Base-by-base conservation (phyloP, 257 asterid genomes). In the Solanum habrochaites region DNA sequence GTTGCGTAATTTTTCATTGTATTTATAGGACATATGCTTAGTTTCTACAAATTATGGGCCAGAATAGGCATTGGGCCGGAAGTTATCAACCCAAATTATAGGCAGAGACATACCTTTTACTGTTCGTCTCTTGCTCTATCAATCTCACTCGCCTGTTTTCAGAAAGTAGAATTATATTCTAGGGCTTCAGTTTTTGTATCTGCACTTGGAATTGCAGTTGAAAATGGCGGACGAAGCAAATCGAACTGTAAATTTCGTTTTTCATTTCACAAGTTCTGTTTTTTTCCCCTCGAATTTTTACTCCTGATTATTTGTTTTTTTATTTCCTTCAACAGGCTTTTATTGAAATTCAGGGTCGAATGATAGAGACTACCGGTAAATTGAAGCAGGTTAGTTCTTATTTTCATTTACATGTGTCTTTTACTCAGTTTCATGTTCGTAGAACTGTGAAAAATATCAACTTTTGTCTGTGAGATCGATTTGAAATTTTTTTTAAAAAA, bases 161-260 rank as follows among this genome's bases (percentile, higher is more conserved):
- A 78, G 3, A 29, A 47, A 78, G 83, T 77, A 77, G 31, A 20
- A 40, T 86, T 62, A 64, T 27, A 71, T 56, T 82, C 83, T 73
- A 81, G 88, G 90, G 89, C 82, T 69, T 69, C 77, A 39, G 82
- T 72, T 86, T 69, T 84, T 13, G 81, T 37, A 20, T 73, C 78
- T 2, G 23, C n/a, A 77, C 32, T 56, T 6, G 20, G 32, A 82
- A 70, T 77, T 40, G n/a, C 29, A 27, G 83, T 74, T 73, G 85
- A 62, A 90, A 82, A 96, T 96, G 99, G 98, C 98, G 14, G 99
- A 96, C 82, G 99, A 94, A 90, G 97, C 98, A 25, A 94, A 90
- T 90, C 90, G 95, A 90, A 89, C 47, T 39, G 99, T 95, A 91
- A 89, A 92, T 89, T 20, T 42, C 49, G 13, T 21, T n/a, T 45